Evolutionary conservation across 176 grass and related monocot species (phyloP).

Genomic region (Cocos nucifera): DNA sequence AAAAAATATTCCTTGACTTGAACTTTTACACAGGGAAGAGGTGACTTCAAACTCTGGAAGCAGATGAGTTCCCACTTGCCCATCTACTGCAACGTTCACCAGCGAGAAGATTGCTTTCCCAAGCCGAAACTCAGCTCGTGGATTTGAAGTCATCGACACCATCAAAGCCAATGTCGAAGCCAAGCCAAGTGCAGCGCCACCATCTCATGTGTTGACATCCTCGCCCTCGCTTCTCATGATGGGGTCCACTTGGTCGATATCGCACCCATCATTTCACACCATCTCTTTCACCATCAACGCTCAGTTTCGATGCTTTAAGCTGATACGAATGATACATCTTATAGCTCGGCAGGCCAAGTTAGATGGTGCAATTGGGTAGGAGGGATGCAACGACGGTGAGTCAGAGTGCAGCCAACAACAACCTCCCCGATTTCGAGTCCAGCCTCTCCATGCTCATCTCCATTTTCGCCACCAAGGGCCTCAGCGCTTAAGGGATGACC

Average conservation of each 20-base stretch:
- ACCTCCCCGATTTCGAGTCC: conserved; percentile 34
- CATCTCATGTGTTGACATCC: conserved; percentile 58
- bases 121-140: conserved; percentile 24
- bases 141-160: conserved; percentile 10
- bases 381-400: conserved; percentile 46
- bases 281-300: too few relatives aligned
- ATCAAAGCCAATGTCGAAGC: conserved; percentile 28
- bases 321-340: not conserved
- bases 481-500: conserved; percentile 49
- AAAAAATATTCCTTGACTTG: too few relatives aligned
- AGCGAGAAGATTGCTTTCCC: conserved; percentile 26
- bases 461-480: conserved; percentile 36
- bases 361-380: conserved; percentile 28
- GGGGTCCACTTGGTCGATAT: conserved; percentile 32
- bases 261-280: not conserved
- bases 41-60: too few relatives aligned
- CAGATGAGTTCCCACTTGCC: too few relatives aligned
- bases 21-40: too few relatives aligned
- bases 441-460: conserved; percentile 30
- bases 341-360: conserved; percentile 36
- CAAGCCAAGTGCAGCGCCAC: conserved; percentile 8
- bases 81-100: not conserved
- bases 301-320: not conserved
- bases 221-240: conserved; percentile 54
- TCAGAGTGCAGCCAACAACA: conserved; percentile 31